Base-by-base conservation (phyloP, 768 basidiomycete species). In the Termitomyces sp. region DNA sequence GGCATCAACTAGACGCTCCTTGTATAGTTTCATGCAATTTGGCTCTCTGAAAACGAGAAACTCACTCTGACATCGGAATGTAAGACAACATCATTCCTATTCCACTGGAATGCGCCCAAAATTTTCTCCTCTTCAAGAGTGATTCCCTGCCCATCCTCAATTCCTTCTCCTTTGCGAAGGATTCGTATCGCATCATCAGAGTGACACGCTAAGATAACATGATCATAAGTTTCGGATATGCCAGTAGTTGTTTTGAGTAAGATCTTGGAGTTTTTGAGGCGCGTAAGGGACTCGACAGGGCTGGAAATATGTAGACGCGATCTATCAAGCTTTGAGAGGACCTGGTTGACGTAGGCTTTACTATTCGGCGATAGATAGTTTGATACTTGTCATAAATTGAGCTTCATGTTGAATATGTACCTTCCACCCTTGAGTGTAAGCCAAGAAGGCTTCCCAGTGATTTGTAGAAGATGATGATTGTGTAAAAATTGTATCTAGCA, bases 191-290 rank as follows among this genome's bases (percentile, higher is more conserved):
- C 80, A 1, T 82, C 79, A 65, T 91, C 85, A 1, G 88, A 87
- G 69, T 91, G 89, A 60, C 82, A 87, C 2, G 89, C 87, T 33
- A 92, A 68, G 46, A 91, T 86, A 50, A 92, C 86, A 68, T 85
- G 84, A 69, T 91, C 88, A 67, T 83, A 91, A 2, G 66, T 63
- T 30, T 77, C 70, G 23, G 69, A 71, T 32, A 74, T 68, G 0
- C 84, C 87, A 7, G 69, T 67, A 4, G 70, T 71, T 0, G 86
- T 85, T 5, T 71, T 78, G 7, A 90, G 65, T 8, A 71, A 62
- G 8, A 88, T 75, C 26, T 66, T 63, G 28, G 61, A 66, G 23
- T 63, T 64, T 16, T 56, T 54, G n/a, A 60, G 41, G 20, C 62
- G 44, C 4, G 68, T 59, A 35, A 85, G 71, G 4, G 82, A 74